Base-by-base conservation (phyloP, 768 basidiomycete genomes). In the Mycena haematopus region DNA sequence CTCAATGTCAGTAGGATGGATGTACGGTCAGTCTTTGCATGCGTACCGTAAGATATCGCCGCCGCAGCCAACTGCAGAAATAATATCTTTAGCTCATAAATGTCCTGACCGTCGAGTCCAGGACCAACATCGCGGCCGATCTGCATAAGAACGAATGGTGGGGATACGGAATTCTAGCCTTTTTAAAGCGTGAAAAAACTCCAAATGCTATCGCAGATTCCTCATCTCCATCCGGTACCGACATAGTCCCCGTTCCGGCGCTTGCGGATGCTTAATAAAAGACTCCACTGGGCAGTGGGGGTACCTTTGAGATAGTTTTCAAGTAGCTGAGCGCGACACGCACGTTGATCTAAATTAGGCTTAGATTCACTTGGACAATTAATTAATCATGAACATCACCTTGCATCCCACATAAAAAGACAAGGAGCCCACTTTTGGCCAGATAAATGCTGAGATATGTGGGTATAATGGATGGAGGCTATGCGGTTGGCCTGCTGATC, bases 51-150 rank as follows among this genome's bases (percentile, higher is more conserved):
- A 38, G 58, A 47, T 3, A 63, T 31, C 29, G 62, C 62, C 46
- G 58, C 58, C 13, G 58, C 53, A 2, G 58, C 24, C 1, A 67
- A 25, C 19, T 53, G 9, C 1, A 67, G 38, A 15, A 59, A 47
- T 21, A 52, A 33, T 22, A 67, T 57, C 62, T 67, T 67, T 10
- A 67, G 45, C 0, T 13, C n/a, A 33, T 67, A 63, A 14, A 67
- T 67, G 19, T 59, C 55, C 44, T 40, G 54, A 11, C 65, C 65
- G 42, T 66, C 65, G 61, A 66, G 61, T n/a, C 65, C 65, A 17
- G 65, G 65, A 17, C 65, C 65, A 47, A 47, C 35, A 44, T 66
- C 65, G 57, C 65, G 65, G 17, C 31, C 40, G 5, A 40, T 8
- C 27, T 45, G 49, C 60, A 62, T 66, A 17, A 27, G 9, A 51